Conservation (phyloP, 2,329 filamentous ascomycete species). For the Aspergillus sp. region DNA sequence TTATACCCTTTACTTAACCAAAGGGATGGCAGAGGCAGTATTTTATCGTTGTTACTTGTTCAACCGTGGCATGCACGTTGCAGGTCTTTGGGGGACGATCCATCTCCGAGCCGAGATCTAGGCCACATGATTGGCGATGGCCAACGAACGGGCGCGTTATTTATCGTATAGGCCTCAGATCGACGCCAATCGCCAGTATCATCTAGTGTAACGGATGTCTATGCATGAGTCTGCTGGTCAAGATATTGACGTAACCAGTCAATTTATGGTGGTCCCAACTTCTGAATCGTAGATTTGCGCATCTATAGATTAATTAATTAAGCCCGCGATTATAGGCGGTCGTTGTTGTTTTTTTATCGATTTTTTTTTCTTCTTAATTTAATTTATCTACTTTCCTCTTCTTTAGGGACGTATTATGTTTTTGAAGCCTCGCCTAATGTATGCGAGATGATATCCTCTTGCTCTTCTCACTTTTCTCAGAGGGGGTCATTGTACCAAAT, state of each 20-base stretch:
- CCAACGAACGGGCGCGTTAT: constrained; percentile 6
- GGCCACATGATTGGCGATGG: constrained; percentile 17
- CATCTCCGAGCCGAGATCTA: constrained; percentile 17
- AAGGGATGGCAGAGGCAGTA: not conserved
- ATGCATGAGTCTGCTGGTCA: not conserved
- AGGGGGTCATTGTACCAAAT: no score
- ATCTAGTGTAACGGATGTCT: not conserved
- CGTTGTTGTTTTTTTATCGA: no score
- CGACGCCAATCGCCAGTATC: constrained; percentile 5
- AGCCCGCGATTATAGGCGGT: no score
- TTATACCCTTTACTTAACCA: not conserved
- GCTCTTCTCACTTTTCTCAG: no score
- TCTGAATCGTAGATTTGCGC: not conserved
- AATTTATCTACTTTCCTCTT: no score
- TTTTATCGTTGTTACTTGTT: not conserved
- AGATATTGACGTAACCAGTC: constrained; percentile 3
- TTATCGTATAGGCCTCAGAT: constrained; percentile 4
- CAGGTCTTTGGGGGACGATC: constrained; percentile 7
- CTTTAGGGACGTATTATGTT: no score
- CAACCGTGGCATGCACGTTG: constrained; percentile 13
- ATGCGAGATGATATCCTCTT: no score
- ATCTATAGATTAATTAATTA: not conserved
- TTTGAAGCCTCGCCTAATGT: no score
- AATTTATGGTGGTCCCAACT: not conserved
- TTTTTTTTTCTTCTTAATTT: no score